Evolutionary conservation across 2,329 filamentous ascomycete genomes (phyloP), one percentile per base, ranked within the genome.

Genomic region (Cytospora paraplurivora): DNA sequence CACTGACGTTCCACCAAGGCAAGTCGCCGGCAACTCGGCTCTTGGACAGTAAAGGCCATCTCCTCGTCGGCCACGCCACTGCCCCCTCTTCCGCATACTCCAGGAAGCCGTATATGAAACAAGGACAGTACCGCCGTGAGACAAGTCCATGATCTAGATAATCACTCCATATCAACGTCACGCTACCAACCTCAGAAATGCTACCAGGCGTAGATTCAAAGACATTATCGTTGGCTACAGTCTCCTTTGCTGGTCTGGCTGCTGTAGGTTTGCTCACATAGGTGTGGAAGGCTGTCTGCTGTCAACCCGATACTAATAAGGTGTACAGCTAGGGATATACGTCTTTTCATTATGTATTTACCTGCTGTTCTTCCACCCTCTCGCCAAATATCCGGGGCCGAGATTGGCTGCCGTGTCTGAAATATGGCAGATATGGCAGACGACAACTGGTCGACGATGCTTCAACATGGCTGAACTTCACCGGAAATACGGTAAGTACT

Each of bases 361-460:
- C 41, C 21, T 64, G 49, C 53, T 62, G 32, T 55, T 53, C 38
- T 62, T 64, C 21, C 62, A 64, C 58, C 62, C 62, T 27, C 58
- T 64, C 7, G 47, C 53, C 4, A 64, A 55, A 19, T 64, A 64
- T 12, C 62, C 62, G 4, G 62, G 62, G 8, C 62, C 62, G 27
- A 62, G 35, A 33, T 8, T 64, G 15, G 62, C 62, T 7, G 62
- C 62, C n/a, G 49, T 64, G 11, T 53, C 62, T 15, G 47, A 62
- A 21, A 44, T 64, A 12, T 53, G 62, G 49, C 49, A 60, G 1
- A 19, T 60, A 47, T 60, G 57, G 37, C 50, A 53, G 4, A 6
- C 35, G 7, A 53, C 44, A n/a, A 62, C 44, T 21, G 62, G 62
- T 21, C 58, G 54, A 8, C 53, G 41, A 13, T 64, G 62, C 38